phyloP scores from a whole-genome alignment of 2,329 filamentous ascomycete species.

The Monosporascus sp. region DNA sequence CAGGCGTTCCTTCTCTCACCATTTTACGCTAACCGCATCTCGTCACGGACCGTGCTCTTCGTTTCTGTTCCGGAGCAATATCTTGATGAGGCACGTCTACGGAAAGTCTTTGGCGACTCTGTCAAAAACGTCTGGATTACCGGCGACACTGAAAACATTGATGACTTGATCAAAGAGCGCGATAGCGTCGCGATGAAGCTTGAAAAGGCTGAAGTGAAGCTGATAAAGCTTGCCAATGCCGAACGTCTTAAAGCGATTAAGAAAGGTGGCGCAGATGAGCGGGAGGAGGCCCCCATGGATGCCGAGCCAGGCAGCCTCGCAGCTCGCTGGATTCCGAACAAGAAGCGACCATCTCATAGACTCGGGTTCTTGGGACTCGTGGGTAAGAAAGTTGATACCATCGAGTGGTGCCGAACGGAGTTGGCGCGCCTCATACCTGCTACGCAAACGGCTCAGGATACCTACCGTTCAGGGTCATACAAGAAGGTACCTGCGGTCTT shows the following conservation, averaged over 20 bases:
- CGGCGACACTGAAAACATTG: slow-evolving; percentile 69
- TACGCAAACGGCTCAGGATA: slow-evolving; percentile 62
- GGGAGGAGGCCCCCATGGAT: slow-evolving; percentile 48
- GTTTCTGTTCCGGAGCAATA: slow-evolving; percentile 77
- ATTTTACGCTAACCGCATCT: slow-evolving; percentile 77
- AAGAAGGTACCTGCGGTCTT: slow-evolving; percentile 74
- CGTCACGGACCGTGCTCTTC: slow-evolving; percentile 85
- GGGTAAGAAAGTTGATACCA: slow-evolving; percentile 89
- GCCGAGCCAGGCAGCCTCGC: slow-evolving; percentile 66
- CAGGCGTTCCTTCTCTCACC: slow-evolving; percentile 89
- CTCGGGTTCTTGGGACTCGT: slow-evolving; percentile 64
- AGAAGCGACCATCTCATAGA: slow-evolving; percentile 72
- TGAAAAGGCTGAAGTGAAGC: slow-evolving; percentile 79
- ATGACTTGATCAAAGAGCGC: slow-evolving; percentile 75
- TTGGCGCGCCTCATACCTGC: slow-evolving; percentile 70
- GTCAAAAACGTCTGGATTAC: slow-evolving; percentile 83
- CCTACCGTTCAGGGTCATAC: slow-evolving; percentile 60
- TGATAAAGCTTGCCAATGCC: slow-evolving; percentile 74
- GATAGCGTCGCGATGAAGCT: slow-evolving; percentile 76
- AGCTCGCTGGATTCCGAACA: slow-evolving; percentile 66
- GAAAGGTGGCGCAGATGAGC: slow-evolving; percentile 45
- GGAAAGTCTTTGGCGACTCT: slow-evolving; percentile 74
- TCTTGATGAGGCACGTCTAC: slow-evolving; percentile 69
- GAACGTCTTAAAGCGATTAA: slow-evolving; percentile 64
- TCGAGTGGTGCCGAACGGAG: slow-evolving; percentile 79